These are phyloP conservation scores for Cymbopogon flexuosus DNA, from an alignment of 202 grass and related monocot species.

Conservation along the genomic window DNA sequence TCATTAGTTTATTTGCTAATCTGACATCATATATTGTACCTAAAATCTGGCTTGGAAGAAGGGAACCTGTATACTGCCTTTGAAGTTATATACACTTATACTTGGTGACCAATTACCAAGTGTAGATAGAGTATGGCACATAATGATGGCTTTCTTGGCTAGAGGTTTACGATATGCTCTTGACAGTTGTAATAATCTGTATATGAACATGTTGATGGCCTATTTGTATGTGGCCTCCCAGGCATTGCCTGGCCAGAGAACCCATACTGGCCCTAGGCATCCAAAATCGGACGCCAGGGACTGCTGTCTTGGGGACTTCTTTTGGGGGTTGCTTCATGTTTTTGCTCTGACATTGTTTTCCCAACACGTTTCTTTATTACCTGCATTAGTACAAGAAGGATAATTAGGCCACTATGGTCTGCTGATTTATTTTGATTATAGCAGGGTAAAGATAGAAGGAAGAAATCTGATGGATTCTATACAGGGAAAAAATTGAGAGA, in stretches of 20 bases:
- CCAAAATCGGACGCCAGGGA: background rate
- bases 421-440: slow-evolving; percentile 20
- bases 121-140: background rate
- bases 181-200: background rate
- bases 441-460: slow-evolving; percentile 80
- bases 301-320: background rate
- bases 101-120: background rate
- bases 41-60: background rate
- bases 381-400: background rate
- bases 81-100: background rate
- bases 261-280: background rate
- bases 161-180: background rate
- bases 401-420: background rate
- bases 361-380: background rate
- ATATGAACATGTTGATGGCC: background rate
- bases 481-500: slow-evolving; percentile 70
- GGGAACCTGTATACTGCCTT: background rate
- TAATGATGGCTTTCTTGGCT: background rate
- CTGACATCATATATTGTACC: background rate
- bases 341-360: background rate
- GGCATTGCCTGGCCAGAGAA: background rate
- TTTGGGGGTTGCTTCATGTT: background rate
- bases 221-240: background rate
- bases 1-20: background rate
- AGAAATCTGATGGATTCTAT: slow-evolving; percentile 70